Evolutionary conservation across 352 stramenopile species (phyloP), one percentile per base, ranked within the genome.

Genomic region (Phytophthora vignae): DNA sequence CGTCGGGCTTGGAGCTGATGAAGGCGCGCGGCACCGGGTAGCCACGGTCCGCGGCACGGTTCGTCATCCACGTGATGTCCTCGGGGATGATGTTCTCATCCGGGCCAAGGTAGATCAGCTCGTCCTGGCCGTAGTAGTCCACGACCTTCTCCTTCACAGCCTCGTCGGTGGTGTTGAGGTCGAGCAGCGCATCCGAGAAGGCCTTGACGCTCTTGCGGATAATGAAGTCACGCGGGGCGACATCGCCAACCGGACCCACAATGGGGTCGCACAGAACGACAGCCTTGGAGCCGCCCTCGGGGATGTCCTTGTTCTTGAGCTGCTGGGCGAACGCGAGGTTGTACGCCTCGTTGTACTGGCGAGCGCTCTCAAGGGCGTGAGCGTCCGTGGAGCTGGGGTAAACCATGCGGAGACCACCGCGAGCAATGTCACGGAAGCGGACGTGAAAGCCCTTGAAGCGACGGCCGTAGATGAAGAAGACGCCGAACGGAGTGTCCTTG

Each of bases 171-270:
- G 87, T 92, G 81, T 94, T 94, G 44, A 95, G 52, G 71, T 95
- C 88, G 48, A 96, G 66, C 14, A 96, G 69, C 7, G 85, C 85
- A 55, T 95, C 89, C 33, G 93, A 98, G 79, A 99, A 99, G 15
- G 96, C 97, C 84, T 99, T 99, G 57, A 99, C 96, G 50, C 88
- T 96, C 89, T 99, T 99, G 64, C 97, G 90, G 71, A 99, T 95
- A 63, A 95, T 95, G 53, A 93, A 96, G 64, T 96, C 88, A 25
- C 88, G 87, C 22, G 88, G 84, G 9, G 88, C 88, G 55, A 96
- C 75, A 64, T 95, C 87, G 12, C 85, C 90, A 15, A 93, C 68
- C 11, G 85, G 82, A 17, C 86, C 86, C 11, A 91, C 83, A 40
- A 91, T 90, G 22, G 84, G 84, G 60, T 96, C 88, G 21, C 89